A percentile compares a stretch with the other conserved stretches of the same genome.
Conservation (phyloP, 306 rosid genomes). For the Elaeagnus macrophylla region DNA sequence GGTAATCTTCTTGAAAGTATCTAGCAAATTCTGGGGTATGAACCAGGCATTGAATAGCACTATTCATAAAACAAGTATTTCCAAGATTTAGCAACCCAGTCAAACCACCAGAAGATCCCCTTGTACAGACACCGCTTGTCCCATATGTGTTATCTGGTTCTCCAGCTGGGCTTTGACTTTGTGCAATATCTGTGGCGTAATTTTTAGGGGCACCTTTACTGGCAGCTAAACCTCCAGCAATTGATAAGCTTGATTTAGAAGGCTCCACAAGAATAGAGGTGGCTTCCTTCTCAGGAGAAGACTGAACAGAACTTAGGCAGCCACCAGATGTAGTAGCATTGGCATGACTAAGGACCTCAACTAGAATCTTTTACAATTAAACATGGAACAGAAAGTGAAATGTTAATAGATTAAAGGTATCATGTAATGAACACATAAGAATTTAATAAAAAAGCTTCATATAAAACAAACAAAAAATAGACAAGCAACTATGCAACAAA, state of each 20-base stretch:
- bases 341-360: slow-evolving; percentile 67
- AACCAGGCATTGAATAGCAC: slow-evolving; percentile 95
- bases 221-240: slow-evolving; percentile 79
- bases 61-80: slow-evolving; percentile 98
- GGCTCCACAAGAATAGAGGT: slow-evolving; percentile 70
- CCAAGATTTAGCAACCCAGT: slow-evolving; percentile 94
- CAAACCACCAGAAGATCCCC: slow-evolving; percentile 85
- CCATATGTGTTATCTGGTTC: slow-evolving; percentile 58
- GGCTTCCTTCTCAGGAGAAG: slow-evolving; percentile 56
- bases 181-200: slow-evolving; percentile 43
- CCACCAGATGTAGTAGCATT: slow-evolving; percentile 35
- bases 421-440: slow-evolving; percentile 6
- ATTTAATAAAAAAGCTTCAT: not conserved
- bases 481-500: not conserved
- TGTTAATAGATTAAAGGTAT: slow-evolving; percentile 19
- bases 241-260: slow-evolving; percentile 61
- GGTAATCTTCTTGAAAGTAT: slow-evolving; percentile 94
- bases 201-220: slow-evolving; percentile 65
- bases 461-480: not conserved
- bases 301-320: slow-evolving; percentile 44
- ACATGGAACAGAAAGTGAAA: slow-evolving; percentile 21
- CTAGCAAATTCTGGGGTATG: slow-evolving; percentile 91
- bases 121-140: slow-evolving; percentile 66
- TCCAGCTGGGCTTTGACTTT: slow-evolving; percentile 54
- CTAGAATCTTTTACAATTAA: slow-evolving; percentile 61